Evolutionary conservation across 495 filamentous ascomycete species (phyloP).

Genomic region (Aspergillus sparsus): DNA sequence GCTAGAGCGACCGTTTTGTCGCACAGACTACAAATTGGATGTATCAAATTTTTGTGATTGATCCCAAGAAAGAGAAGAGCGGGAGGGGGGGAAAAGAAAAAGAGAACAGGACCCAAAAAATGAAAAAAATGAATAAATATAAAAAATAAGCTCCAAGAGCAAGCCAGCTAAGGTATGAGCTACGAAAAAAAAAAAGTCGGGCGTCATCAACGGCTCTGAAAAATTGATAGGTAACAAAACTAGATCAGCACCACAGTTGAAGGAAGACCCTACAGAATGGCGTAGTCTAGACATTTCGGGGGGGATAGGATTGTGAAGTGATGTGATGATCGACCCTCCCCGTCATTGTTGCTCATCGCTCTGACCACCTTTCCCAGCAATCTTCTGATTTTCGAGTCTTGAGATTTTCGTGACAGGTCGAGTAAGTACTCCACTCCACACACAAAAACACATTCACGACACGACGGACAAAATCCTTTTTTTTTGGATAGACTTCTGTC

Average conservation of each 20-base stretch:
- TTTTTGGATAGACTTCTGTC: slow-evolving; percentile 6
- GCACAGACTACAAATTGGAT: slow-evolving; percentile 20
- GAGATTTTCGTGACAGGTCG: slow-evolving; percentile 19
- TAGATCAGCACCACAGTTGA: neutral
- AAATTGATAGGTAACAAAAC: neutral
- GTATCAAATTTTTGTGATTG: slow-evolving; percentile 7
- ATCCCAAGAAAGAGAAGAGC: neutral
- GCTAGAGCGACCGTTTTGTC: slow-evolving; percentile 21
- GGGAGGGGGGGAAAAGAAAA: neutral
- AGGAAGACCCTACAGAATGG: neutral
- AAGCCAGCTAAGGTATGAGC: neutral
- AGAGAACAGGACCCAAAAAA: neutral
- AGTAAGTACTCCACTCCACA: slow-evolving; percentile 12
- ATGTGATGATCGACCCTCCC: slow-evolving; percentile 5
- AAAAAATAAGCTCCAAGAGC: too few species aligned
- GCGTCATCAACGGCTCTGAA: neutral
- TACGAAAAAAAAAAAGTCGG: slow-evolving; percentile 1
- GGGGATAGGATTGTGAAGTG: too few species aligned
- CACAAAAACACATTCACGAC: neutral
- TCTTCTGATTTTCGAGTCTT: slow-evolving; percentile 17
- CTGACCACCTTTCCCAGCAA: neutral
- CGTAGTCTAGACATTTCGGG: neutral
- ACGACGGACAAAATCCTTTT: neutral
- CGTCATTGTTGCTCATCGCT: slow-evolving; percentile 3
- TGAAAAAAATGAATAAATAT: too few species aligned